A percentile compares a stretch with the other conserved stretches of the same genome.
Evolutionary conservation across 2,329 filamentous ascomycete genomes (phyloP).

Genomic region (Venturia aucupariae): DNA sequence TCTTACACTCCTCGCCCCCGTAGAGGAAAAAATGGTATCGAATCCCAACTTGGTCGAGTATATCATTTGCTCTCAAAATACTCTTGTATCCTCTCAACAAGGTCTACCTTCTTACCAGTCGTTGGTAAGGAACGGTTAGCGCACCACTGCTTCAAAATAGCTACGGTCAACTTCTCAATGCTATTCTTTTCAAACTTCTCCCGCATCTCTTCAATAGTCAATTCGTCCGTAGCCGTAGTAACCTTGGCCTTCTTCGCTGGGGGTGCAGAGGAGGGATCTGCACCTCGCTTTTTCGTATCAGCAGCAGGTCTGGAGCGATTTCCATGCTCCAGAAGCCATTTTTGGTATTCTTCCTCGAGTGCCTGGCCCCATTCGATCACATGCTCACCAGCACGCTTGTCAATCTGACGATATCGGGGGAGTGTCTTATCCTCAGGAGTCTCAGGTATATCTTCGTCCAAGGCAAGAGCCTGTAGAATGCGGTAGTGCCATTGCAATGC

Average conservation of each 20-base stretch:
- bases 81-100: constrained; percentile 22
- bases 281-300: constrained; percentile 36
- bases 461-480: constrained; percentile 80
- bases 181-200: constrained; percentile 33
- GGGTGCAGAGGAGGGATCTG: constrained; percentile 18
- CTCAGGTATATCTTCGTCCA: constrained; percentile 83
- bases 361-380: constrained; percentile 66
- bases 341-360: constrained; percentile 50
- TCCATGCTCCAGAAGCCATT: constrained; percentile 30
- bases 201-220: constrained; percentile 33
- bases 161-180: constrained; percentile 28
- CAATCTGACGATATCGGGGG: constrained; percentile 78
- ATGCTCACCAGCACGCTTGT: constrained; percentile 75
- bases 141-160: constrained; percentile 26
- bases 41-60: not conserved
- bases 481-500: constrained; percentile 95
- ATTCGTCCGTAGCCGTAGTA: constrained; percentile 20
- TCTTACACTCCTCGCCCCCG: no score
- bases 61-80: constrained; percentile 15
- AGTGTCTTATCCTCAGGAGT: constrained; percentile 66
- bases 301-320: constrained; percentile 36
- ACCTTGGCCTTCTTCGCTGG: constrained; percentile 39
- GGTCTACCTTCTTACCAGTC: constrained; percentile 24
- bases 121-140: not conserved
- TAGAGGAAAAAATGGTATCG: not conserved